Percentiles rank a stretch among this genome's conserved stretches.
Conservation (phyloP, 495 filamentous ascomycete genomes). For the Darksidea phi region DNA sequence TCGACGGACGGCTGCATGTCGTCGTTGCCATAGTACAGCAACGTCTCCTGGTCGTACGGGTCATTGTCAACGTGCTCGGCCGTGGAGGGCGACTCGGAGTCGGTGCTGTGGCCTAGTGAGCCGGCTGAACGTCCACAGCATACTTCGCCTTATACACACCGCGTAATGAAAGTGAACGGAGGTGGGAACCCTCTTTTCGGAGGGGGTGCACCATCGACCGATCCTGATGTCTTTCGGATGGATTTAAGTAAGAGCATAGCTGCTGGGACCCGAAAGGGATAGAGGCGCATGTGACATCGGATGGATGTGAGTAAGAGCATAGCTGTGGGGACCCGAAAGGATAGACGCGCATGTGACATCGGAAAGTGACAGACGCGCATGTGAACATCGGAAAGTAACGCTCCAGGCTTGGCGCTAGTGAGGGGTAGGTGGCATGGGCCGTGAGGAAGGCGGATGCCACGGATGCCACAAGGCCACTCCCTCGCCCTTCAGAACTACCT, state of each 20-base stretch:
- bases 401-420: too few relatives aligned
- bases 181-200: conserved; percentile 54
- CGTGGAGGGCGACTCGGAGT: conserved; percentile 82
- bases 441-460: too few relatives aligned
- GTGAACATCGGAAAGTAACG: too few relatives aligned
- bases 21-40: conserved; percentile 83
- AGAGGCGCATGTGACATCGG: too few relatives aligned
- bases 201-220: conserved; percentile 67
- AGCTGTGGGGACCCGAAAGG: too few relatives aligned
- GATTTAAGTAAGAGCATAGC: conserved; percentile 75
- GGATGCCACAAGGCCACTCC: too few relatives aligned
- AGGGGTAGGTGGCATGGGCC: too few relatives aligned
- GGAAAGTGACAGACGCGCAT: too few relatives aligned
- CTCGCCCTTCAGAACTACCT: too few relatives aligned
- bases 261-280: conserved; percentile 72
- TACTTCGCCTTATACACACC: too few relatives aligned
- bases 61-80: conserved; percentile 80
- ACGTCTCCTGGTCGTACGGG: conserved; percentile 85
- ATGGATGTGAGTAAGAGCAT: too few relatives aligned
- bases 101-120: conserved; percentile 64
- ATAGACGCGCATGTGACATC: too few relatives aligned
- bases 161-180: conserved; percentile 71
- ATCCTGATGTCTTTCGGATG: conserved; percentile 72
- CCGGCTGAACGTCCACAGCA: conserved; percentile 69
- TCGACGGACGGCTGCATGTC: conserved; percentile 84